These are phyloP conservation scores for Artemisia argyi DNA, from an alignment of 129 eudicot genomes.

Conservation along the genomic window DNA sequence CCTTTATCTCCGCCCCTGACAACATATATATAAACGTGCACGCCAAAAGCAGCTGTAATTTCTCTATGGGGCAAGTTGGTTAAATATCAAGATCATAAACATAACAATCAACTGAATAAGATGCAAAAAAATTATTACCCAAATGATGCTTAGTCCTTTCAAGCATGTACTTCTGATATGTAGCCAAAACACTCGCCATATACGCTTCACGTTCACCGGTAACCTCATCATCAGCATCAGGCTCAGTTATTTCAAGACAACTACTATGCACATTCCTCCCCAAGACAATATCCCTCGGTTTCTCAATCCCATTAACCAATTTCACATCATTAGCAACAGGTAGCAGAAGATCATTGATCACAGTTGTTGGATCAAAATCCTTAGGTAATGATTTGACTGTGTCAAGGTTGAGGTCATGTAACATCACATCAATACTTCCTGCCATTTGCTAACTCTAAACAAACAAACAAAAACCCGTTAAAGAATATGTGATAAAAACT, in stretches of 20 bases:
- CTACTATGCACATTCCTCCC: conserved; percentile 83
- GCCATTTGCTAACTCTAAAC: conserved; percentile 29
- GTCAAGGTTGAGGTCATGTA: conserved; percentile 31
- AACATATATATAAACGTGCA: no score
- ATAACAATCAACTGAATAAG: conserved; percentile 8
- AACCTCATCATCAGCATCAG: conserved; percentile 80
- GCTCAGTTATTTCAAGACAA: conserved; percentile 84
- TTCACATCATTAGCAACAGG: conserved; percentile 36
- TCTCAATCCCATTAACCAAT: conserved; percentile 29
- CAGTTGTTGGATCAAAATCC: conserved; percentile 52
- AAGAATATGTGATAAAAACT: no score
- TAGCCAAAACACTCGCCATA: conserved; percentile 87
- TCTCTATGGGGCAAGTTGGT: not conserved
- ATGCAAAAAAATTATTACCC: conserved; percentile 40
- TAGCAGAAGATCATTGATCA: conserved; percentile 51
- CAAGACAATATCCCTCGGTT: conserved; percentile 65
- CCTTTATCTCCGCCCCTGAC: no score
- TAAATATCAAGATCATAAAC: conserved; percentile 8
- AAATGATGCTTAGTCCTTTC: conserved; percentile 91
- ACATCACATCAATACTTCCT: conserved; percentile 37
- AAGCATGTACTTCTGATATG: conserved; percentile 64
- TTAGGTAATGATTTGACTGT: conserved; percentile 34
- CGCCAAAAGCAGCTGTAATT: no score
- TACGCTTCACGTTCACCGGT: conserved; percentile 94
- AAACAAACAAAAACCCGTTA: no score